phyloP scores from a whole-genome alignment of 176 grass and related monocot species.

The Oryza coarctata region DNA sequence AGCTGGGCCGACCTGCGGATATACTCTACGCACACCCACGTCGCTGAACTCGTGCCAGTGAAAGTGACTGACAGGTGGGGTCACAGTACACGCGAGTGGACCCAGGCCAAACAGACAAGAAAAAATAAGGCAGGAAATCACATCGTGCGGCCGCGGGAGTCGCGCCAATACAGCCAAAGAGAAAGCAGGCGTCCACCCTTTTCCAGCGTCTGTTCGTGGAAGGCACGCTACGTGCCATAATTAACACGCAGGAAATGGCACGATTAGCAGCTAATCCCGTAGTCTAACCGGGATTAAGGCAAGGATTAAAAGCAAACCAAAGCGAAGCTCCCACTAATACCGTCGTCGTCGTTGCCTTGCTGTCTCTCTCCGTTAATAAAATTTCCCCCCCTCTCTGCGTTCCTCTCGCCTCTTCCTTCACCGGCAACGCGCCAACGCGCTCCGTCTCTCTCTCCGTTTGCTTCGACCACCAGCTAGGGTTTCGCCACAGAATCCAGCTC shows the following conservation, averaged over 20 bases:
- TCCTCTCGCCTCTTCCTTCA: background rate
- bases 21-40: too few species aligned
- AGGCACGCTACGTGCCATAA: constrained; percentile 36
- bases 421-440: background rate
- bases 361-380: constrained; percentile 10
- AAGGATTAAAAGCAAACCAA: background rate
- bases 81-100: background rate
- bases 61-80: background rate
- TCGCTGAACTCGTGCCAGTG: too few species aligned
- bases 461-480: constrained; percentile 1
- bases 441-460: background rate
- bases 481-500: background rate
- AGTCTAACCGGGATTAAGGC: background rate
- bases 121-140: background rate
- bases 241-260: background rate
- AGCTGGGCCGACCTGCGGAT: too few species aligned
- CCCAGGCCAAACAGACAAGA: background rate
- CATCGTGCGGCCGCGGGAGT: background rate
- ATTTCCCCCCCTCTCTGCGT: background rate
- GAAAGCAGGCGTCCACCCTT: background rate
- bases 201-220: constrained; percentile 13
- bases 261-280: background rate
- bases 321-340: background rate
- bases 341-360: background rate
- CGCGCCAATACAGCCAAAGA: background rate